These are phyloP conservation scores for Celoporthe dispersa DNA, from an alignment of 2,329 filamentous ascomycete species.

Conservation along the genomic window DNA sequence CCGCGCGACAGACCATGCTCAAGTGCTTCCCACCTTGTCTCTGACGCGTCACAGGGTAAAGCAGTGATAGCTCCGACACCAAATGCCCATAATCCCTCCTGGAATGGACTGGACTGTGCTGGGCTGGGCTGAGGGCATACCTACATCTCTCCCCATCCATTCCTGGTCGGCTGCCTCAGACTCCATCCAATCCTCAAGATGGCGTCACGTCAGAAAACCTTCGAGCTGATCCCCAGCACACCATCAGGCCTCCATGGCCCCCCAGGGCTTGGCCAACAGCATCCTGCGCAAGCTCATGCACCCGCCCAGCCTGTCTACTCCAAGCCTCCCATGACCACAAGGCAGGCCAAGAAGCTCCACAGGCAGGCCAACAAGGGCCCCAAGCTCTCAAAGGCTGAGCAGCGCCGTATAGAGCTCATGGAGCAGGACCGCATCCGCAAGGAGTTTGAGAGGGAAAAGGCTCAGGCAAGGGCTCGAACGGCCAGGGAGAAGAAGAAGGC, in stretches of 20 bases:
- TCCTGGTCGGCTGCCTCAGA: neutral
- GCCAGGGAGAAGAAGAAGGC: slow-evolving; percentile 60
- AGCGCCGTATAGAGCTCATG: slow-evolving; percentile 44
- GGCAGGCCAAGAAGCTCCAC: slow-evolving; percentile 52
- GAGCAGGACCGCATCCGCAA: slow-evolving; percentile 61
- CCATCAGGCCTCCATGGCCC: slow-evolving; percentile 28
- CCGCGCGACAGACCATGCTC: neutral
- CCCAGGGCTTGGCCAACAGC: slow-evolving; percentile 31
- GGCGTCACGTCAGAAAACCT: slow-evolving; percentile 43
- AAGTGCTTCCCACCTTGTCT: neutral
- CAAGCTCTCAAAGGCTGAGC: slow-evolving; percentile 49
- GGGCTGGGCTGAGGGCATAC: neutral
- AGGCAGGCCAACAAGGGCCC: slow-evolving; percentile 46
- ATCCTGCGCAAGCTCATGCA: neutral
- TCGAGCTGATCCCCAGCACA: slow-evolving; percentile 31
- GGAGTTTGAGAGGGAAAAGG: slow-evolving; percentile 55
- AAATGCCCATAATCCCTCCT: neutral
- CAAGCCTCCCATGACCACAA: slow-evolving; percentile 53
- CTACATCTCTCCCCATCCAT: too few species aligned
- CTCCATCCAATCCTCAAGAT: slow-evolving; percentile 31
- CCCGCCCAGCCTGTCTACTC: slow-evolving; percentile 27
- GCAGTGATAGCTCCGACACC: neutral
- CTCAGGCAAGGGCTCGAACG: slow-evolving; percentile 51
- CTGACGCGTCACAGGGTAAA: neutral
- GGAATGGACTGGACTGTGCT: neutral